Base-by-base conservation (phyloP, 257 asterid species). In the Gentiana macrophylla region DNA sequence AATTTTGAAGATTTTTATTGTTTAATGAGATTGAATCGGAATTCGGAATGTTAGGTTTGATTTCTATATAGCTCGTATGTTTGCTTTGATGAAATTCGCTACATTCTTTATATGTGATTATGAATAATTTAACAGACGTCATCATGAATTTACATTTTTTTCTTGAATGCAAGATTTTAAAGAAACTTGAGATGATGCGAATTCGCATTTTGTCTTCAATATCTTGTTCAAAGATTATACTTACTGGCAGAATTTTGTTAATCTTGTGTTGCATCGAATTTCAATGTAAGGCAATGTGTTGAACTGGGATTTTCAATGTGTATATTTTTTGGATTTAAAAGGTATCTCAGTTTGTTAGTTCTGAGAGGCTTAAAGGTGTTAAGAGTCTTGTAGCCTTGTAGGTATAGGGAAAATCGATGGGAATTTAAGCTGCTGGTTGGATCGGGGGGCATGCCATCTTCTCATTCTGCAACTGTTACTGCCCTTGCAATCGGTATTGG, bases 391-490 rank as follows among this genome's bases (percentile, higher is more conserved):
- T 84, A 74, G 72, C 72, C 61, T 63, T 85, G 68, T 84, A 92
- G 99, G 99, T 92, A 85, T 67, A 88, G 72, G 69, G 97, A 88
- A 68, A 77, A 74, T 35, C 79, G 73, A 38, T 88, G 95, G 97
- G 97, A 92, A 70, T 57, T 79, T 49, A 85, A 77, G 79, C 81
- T 70, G 74, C 88, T 92, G 33, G 51, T 88, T 64, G 97, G 85
- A 61, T 85, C 99, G 1, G 99, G 99, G 8, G 99, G 99, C 8
- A 92, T 92, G 99, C 99, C 99, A 0, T 92, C 99, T 1, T 88
- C 99, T 65, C 97, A 92, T 83, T 83, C 99, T 35, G 72, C 99
- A 58, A 88, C 99, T 6, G 99, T 85, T 62, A 66, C 86, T 59
- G 97, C 99, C 62, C 89, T 92, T 46, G 88, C 97, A 0, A 62